These are phyloP conservation scores for Lagerstroemia speciosa DNA, from an alignment of 345 rosid genomes.

Conservation along the genomic window DNA sequence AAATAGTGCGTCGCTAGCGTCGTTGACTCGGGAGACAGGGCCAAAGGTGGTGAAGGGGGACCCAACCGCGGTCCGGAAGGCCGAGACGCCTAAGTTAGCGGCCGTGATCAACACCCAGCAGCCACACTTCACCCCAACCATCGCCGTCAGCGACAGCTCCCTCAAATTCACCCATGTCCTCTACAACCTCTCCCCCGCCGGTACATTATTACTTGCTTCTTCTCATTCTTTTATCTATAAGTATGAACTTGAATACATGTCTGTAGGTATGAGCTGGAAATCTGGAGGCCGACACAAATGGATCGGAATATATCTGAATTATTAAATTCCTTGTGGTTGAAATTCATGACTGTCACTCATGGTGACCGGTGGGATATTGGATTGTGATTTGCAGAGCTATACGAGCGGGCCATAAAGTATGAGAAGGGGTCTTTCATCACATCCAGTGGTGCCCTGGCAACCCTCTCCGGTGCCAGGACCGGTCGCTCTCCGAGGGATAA, in stretches of 20 bases:
- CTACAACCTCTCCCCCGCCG: conserved; percentile 94
- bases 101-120: conserved; percentile 29
- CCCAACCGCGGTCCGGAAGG: conserved; percentile 43
- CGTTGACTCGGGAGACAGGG: conserved; percentile 83
- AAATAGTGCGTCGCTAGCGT: conserved; percentile 89
- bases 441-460: conserved; percentile 81
- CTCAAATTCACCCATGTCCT: conserved; percentile 91
- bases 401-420: conserved; percentile 78
- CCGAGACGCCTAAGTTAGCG: conserved; percentile 30
- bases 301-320: too few relatives aligned
- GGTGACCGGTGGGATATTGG: too few relatives aligned
- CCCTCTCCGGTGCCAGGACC: conserved; percentile 93
- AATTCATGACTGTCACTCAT: too few relatives aligned
- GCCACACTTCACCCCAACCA: conserved; percentile 35
- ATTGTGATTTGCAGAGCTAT: conserved; percentile 45
- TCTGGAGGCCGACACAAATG: too few relatives aligned
- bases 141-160: conserved; percentile 73
- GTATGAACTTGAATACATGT: too few relatives aligned
- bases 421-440: conserved; percentile 91
- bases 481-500: conserved; percentile 91
- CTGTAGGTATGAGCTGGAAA: too few relatives aligned
- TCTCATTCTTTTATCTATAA: too few relatives aligned
- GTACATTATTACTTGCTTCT: too few relatives aligned
- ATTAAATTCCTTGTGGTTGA: too few relatives aligned
- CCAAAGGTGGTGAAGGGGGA: conserved; percentile 86